Base-by-base conservation (phyloP, 495 filamentous ascomycete species). In the Aspergillus homomorphus region DNA sequence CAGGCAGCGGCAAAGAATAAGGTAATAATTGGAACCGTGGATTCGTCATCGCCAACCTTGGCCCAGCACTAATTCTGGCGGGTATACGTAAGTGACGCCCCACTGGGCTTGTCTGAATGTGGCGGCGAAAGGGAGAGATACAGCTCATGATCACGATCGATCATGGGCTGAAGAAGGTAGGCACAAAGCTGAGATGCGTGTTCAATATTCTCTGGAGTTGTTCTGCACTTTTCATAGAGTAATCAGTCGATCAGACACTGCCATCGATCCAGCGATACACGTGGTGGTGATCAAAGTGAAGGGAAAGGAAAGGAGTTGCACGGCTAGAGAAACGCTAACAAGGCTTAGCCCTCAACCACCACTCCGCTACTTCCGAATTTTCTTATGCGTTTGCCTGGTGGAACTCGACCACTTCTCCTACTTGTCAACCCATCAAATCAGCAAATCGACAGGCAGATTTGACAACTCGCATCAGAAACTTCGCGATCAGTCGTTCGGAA, bases 301-400 rank as follows among this genome's bases (percentile, higher is more conserved):
- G 23, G 22, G 22, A 24, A 51, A 12, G 19, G 48, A 51, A 51
- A 51, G 48, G 48, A 51, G 48, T 51, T 51, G 48, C 48, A 28
- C 48, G 48, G 48, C 48, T 51, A 51, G 18, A 3, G 15, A n/a
- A 23, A 16, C 48, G 48, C 48, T 51, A 51, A 28, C 48, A 28
- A 51, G 24, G 48, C 48, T 51, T 51, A 51, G 28, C 48, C 28
- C 48, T 14, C 48, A 28, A 14, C 48, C 3, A n/a, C 22, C 9
- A 24, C 45, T 22, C n/a, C 45, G 44, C 15, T 19, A 16, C 10
- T 19, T 22, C 24, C 5, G 21, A 24, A 19, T 19, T 51, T 46
- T n/a, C n/a, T 46, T 46, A 46, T 46, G 19, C 22, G 19, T 51
- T 28, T 30, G 48, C 48, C 48, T 51, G 48, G 48, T 38, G 33